Conservation (phyloP, 2,329 filamentous ascomycete genomes). For the Mariannaea elegans region DNA sequence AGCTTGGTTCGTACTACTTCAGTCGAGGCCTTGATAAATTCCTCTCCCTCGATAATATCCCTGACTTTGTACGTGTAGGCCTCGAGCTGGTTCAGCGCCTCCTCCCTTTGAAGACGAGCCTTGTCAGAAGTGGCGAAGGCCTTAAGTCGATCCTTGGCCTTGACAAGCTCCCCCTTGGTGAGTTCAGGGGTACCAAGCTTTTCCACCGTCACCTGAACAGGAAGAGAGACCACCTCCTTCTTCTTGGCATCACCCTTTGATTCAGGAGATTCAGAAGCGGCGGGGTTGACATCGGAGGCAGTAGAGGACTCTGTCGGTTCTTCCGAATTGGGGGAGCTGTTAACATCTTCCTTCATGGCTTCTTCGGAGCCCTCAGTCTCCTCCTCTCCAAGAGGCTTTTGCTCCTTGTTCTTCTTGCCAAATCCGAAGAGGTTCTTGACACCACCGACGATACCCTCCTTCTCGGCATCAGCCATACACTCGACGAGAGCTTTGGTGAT, state of each 20-base stretch:
- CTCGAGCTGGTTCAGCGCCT: constrained; percentile 92
- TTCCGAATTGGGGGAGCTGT: constrained; percentile 39
- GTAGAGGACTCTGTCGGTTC: constrained; percentile 38
- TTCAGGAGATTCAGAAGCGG: constrained; percentile 55
- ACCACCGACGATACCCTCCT: constrained; percentile 87
- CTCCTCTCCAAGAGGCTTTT: constrained; percentile 71
- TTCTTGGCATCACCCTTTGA: constrained; percentile 65
- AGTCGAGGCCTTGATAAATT: constrained; percentile 78
- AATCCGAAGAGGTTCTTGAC: constrained; percentile 98
- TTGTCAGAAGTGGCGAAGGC: constrained; percentile 89
- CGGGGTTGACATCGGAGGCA: constrained; percentile 47
- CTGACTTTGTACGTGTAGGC: constrained; percentile 89
- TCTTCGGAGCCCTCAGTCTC: constrained; percentile 49
- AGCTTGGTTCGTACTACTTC: constrained; percentile 72
- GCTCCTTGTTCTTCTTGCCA: constrained; percentile 86
- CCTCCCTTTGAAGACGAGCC: constrained; percentile 79
- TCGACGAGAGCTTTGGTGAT: constrained; percentile 80
- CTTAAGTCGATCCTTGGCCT: constrained; percentile 74
- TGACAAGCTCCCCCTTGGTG: constrained; percentile 57
- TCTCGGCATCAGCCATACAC: constrained; percentile 82
- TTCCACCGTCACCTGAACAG: constrained; percentile 59
- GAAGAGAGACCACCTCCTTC: constrained; percentile 66
- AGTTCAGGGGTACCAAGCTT: constrained; percentile 61
- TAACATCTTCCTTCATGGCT: constrained; percentile 52
- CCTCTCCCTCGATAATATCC: constrained; percentile 80